Evolutionary conservation across 208 protist genomes (phyloP), one percentile per base, ranked within the genome.

Genomic region (Trypanosoma cruzi): DNA sequence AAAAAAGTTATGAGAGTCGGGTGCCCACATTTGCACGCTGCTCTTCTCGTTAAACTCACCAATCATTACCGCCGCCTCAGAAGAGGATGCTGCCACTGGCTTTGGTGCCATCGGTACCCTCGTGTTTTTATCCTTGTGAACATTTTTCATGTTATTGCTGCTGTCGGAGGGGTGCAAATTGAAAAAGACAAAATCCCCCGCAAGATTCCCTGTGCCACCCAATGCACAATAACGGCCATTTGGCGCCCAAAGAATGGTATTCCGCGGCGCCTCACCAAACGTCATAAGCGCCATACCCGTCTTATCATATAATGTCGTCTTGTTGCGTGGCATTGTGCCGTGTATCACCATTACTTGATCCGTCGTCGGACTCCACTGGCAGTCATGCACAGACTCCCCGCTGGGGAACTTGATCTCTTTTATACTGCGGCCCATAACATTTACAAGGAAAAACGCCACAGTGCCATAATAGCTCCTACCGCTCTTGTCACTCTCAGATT

Each of bases 401-500:
- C 68, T 79, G 46, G 80, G 75, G 40, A 96, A 79, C 61, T 88
- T 89, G 26, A 97, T 80, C 49, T 90, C 77, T 11, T 75, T 84
- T 52, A 86, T 72, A 54, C 50, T 79, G 34, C 87, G 84, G 48
- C 64, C 79, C 55, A 77, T 57, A 34, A 93, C 77, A 68, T 97
- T 81, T 48, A 97, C 71, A 68, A 96, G 80, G 70, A 90, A 85
- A 24, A 97, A 74, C 26, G 63, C 71, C 37, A 85, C 74, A 24
- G 80, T 92, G 62, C 92, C 94, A 77, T 97, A 97, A 79, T 97
- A 97, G 71, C 88, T 96, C 72, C 90, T 90, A 4, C 88, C 85
- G 61, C 82, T 93, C 22, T 77, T 75, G 66, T 97, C 90, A 55
- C 85, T 82, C 71, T 96, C 87, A n/a, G 80, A 84, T 68, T 91